Base-by-base conservation (phyloP, 192 early-diverging fungal genomes). In the Spizellomyces punctatus region DNA sequence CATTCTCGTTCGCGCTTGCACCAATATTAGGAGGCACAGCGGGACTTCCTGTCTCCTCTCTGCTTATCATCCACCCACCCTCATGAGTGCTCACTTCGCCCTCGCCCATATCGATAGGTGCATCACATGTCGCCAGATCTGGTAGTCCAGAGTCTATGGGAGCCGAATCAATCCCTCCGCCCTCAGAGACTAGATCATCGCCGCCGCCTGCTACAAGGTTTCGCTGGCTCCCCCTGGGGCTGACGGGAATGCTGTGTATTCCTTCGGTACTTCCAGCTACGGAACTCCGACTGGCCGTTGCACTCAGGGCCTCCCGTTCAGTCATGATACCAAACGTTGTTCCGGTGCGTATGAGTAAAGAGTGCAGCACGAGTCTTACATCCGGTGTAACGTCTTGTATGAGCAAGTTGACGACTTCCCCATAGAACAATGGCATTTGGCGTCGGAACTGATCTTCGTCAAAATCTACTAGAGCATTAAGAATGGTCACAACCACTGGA, bases 401-500 rank as follows among this genome's bases (percentile, higher is more conserved):
- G 54, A 93, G 69, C 55, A 91, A 76, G 49, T 88, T 85, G 44
- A 91, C 79, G n/a, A 83, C 78, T 59, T 82, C 79, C n/a, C 79
- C 61, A 75, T 93, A 93, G 64, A 91, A 90, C 27, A 69, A 63
- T 4, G 82, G 83, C 9, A 89, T 80, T 73, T 89, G 86, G 55
- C 69, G 61, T 27, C 77, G 49, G 82, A 91, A 91, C 81, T 89
- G 81, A 58, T 86, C 82, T 63, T 91, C 89, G 66, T 91, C 81
- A 64, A 94, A 82, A 42, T 89, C 82, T 8, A 86, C 62, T 36
- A 92, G 56, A 6, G 88, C 86, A 50, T 88, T 90, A 45, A 94
- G 72, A 48, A 94, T 89, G 46, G 81, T 83, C 27, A 89, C 82
- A 9, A 94, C 85, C 3, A 92, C 88, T 44, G 92, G 91, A 65